Conservation (phyloP, 108 stramenopile species). For the Pseudonitzschia multistriata region DNA sequence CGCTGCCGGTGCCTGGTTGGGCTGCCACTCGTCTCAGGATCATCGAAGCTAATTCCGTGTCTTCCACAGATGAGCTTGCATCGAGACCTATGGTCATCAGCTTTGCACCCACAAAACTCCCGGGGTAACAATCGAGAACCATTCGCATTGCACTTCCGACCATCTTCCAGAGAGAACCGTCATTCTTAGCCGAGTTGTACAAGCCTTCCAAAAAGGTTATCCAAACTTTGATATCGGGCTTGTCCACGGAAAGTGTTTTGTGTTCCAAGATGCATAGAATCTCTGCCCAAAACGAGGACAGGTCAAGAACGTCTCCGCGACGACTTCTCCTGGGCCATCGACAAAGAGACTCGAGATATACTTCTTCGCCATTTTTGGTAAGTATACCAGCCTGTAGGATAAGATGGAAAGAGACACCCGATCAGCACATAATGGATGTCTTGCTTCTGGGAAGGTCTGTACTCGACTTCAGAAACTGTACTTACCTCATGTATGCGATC, state of each 20-base stretch:
- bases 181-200: constrained; percentile 2
- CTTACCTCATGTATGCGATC: constrained; percentile 26
- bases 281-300: constrained; percentile 12
- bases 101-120: constrained; percentile 5
- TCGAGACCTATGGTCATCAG: constrained; percentile 25
- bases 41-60: constrained; percentile 48
- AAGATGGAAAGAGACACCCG: not conserved
- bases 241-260: not conserved
- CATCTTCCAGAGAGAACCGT: constrained; percentile 17
- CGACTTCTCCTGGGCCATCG: constrained; percentile 31
- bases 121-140: constrained; percentile 22
- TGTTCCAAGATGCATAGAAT: constrained; percentile 5
- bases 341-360: constrained; percentile 18
- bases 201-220: constrained; percentile 14
- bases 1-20: not conserved
- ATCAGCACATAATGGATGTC: not conserved
- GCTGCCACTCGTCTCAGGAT: constrained; percentile 24
- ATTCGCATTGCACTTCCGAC: constrained; percentile 8
- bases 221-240: constrained; percentile 21
- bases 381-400: constrained; percentile 13
- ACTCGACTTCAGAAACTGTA: not conserved
- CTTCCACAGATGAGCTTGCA: constrained; percentile 36
- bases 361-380: constrained; percentile 6
- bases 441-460: not conserved
- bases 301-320: constrained; percentile 27